Base-by-base conservation (phyloP, 768 basidiomycete genomes). In the Boletellus ananiceps region DNA sequence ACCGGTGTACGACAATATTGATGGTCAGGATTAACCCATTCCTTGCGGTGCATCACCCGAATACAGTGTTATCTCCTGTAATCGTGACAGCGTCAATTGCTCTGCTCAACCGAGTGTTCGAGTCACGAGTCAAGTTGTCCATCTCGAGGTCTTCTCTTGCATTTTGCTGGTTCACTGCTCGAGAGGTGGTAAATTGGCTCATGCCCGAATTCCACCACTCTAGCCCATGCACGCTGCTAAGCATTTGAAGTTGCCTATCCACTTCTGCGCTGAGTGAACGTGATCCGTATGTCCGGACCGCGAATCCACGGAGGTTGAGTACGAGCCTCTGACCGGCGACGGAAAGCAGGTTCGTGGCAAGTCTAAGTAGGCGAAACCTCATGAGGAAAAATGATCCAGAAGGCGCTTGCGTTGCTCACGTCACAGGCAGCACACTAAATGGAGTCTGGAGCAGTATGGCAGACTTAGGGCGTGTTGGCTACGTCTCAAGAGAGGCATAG, bases 251-350 rank as follows among this genome's bases (percentile, higher is more conserved):
- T 15, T 57, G 57, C 27, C 55, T 48, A 15, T 58, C 49, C 8
- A 58, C 46, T 42, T 58, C 57, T 2, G 45, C 32, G 18, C 57
- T 58, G 12, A 58, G 33, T 2, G 46, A 33, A 33, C 43, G 43
- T 1, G 42, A 35, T 2, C 29, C 12, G 19, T 49, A 47, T 2
- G 47, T 7, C n/a, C 46, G 45, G 15, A 31, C 44, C 9, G 14
- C 27, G 25, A 59, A 55, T 56, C 43, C 49, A 38, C 39, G 45
- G 35, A 50, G 53, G 43, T 47, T 58, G 48, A 49, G 48, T 44
- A 50, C 58, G 44, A 49, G 60, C 51, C 51, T 60, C 49, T 42
- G 63, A 45, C 35, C 57, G 34, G 43, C 52, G 44, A 50, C 49
- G 40, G 33, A 67, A 58, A 55, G 42, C 19, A 58, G 13, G 13